Conservation (phyloP, 129 eudicot genomes). For the Sambucus nigra region DNA sequence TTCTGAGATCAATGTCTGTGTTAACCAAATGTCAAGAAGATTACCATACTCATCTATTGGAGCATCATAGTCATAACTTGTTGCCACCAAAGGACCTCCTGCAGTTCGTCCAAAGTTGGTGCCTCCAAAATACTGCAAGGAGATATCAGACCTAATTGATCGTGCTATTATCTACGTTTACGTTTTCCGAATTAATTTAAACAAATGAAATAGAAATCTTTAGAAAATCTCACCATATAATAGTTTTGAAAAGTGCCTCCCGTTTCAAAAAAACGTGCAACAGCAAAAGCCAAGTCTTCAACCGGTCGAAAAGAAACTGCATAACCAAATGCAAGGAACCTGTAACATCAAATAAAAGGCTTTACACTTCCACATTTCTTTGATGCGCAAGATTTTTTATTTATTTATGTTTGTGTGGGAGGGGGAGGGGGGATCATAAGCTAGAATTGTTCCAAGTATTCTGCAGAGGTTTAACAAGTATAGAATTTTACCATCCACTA, state of each 20-base stretch:
- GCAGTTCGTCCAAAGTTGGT: constrained; percentile 84
- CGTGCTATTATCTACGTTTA: background rate
- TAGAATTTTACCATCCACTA: constrained; percentile 52
- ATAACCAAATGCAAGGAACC: constrained; percentile 84
- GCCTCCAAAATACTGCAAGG: constrained; percentile 70
- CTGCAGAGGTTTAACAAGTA: background rate
- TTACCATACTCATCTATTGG: constrained; percentile 81
- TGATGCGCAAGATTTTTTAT: too few relatives aligned
- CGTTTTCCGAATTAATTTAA: background rate
- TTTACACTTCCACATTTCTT: constrained; percentile 4
- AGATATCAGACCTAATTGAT: constrained; percentile 1
- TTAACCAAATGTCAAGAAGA: constrained; percentile 5
- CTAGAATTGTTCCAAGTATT: background rate
- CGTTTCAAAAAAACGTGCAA: constrained; percentile 61
- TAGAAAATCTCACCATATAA: constrained; percentile 69
- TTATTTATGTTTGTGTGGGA: too few relatives aligned
- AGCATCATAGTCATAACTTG: constrained; percentile 89
- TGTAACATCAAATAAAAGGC: constrained; percentile 7
- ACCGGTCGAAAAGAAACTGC: constrained; percentile 72
- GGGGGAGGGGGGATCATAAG: too few relatives aligned
- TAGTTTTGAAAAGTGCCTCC: constrained; percentile 84
- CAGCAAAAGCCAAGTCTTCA: constrained; percentile 75
- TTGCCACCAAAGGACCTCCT: constrained; percentile 78
- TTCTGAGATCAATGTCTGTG: background rate
- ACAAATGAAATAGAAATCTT: too few relatives aligned